Conservation (phyloP, 768 basidiomycete genomes). For the Russula sp. region DNA sequence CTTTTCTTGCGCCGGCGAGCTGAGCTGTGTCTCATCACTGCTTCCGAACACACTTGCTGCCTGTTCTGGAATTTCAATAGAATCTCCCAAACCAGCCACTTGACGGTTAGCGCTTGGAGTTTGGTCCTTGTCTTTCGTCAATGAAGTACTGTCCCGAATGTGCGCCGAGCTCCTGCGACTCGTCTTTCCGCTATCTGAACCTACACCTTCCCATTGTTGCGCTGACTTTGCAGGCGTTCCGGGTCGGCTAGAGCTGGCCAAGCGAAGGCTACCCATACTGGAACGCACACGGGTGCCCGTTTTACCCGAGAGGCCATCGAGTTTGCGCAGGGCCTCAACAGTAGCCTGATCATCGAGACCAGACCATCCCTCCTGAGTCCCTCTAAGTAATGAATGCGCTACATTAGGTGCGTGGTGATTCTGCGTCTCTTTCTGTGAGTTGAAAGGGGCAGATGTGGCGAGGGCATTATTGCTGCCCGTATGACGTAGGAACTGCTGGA, state of each 20-base stretch:
- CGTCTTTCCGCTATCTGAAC: slow-evolving; percentile 29
- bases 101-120: slow-evolving; percentile 32
- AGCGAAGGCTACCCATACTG: slow-evolving; percentile 44
- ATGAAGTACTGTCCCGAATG: slow-evolving; percentile 34
- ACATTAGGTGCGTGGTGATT: slow-evolving; percentile 53
- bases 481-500: slow-evolving; percentile 72
- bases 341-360: slow-evolving; percentile 84
- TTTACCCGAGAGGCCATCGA: slow-evolving; percentile 81
- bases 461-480: slow-evolving; percentile 36
- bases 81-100: slow-evolving; percentile 31
- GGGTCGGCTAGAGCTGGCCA: slow-evolving; percentile 56
- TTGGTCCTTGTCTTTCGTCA: slow-evolving; percentile 40
- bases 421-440: slow-evolving; percentile 34
- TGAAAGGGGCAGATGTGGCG: slow-evolving; percentile 31
- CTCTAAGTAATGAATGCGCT: slow-evolving; percentile 77
- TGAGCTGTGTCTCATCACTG: slow-evolving; percentile 42
- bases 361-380: slow-evolving; percentile 87
- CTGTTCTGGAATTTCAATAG: slow-evolving; percentile 37
- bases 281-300: slow-evolving; percentile 62
- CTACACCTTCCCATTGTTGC: slow-evolving; percentile 73
- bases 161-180: slow-evolving; percentile 34
- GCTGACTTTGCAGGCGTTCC: slow-evolving; percentile 59
- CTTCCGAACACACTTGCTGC: slow-evolving; percentile 39
- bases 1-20: slow-evolving; percentile 47
- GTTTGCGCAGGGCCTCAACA: slow-evolving; percentile 82